Evolutionary conservation across 176 grass and related monocot genomes (phyloP).

Genomic region (Saccharum officinarum): DNA sequence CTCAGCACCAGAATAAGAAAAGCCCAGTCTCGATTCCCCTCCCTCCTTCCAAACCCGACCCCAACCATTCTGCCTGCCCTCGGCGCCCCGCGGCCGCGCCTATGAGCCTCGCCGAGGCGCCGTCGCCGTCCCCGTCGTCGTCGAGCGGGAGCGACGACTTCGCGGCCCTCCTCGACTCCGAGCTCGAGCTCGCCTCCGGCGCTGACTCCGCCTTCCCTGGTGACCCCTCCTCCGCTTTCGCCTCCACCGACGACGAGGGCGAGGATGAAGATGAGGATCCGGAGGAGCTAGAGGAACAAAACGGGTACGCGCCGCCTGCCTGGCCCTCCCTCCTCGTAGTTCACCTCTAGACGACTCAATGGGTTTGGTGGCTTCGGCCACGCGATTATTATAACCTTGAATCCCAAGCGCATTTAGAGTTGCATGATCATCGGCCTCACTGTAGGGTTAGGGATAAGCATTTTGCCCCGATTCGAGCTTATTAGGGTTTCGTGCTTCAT

Average conservation of each 20-base stretch:
- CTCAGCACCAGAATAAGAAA: not conserved
- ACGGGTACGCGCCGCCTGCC: constrained; percentile 13
- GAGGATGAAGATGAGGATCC: constrained; percentile 20
- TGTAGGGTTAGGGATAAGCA: not conserved
- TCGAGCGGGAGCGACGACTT: constrained; percentile 75
- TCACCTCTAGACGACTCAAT: not conserved
- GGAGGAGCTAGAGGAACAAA: constrained; percentile 41
- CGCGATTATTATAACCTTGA: not conserved
- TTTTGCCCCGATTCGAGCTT: not conserved
- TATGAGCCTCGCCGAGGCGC: constrained; percentile 82
- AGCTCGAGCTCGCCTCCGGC: constrained; percentile 60
- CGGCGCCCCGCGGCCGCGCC: not conserved
- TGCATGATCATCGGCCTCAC: not conserved
- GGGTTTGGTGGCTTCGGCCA: not conserved
- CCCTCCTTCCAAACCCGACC: not conserved
- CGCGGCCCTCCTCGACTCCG: constrained; percentile 59
- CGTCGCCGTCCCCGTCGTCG: constrained; percentile 57
- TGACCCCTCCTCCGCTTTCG: not conserved
- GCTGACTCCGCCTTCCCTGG: constrained; percentile 33
- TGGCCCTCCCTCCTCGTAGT: not conserved
- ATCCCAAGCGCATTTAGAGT: not conserved
- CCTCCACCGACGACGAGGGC: not conserved
- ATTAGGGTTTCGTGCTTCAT: not conserved
- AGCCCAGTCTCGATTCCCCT: not conserved
- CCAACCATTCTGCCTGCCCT: not conserved